Percentiles rank a stretch among this genome's conserved stretches.
These are phyloP conservation scores for Candida montana DNA, from an alignment of 805 yeast genomes.

Conservation along the genomic window DNA sequence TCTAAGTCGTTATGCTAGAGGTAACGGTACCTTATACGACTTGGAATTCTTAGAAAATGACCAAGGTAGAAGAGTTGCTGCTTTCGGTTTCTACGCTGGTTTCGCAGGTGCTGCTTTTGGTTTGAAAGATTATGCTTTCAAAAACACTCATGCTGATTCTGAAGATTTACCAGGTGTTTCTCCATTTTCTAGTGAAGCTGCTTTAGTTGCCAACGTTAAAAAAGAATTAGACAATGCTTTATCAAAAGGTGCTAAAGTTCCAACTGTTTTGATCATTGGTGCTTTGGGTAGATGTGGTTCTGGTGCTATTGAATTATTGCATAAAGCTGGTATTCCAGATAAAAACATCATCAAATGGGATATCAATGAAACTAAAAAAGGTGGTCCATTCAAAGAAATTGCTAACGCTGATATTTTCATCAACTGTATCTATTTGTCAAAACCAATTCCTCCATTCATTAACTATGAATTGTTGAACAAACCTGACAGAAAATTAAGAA, in stretches of 20 bases:
- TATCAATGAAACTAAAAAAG: constrained; percentile 91
- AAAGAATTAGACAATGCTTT: constrained; percentile 51
- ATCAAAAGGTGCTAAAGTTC: constrained; percentile 58
- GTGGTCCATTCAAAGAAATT: constrained; percentile 96
- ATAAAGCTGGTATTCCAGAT: constrained; percentile 83
- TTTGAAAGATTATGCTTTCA: constrained; percentile 89
- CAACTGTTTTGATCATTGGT: constrained; percentile 86
- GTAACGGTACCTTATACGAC: constrained; percentile 88
- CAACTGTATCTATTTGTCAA: constrained; percentile 91
- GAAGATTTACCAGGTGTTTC: constrained; percentile 73
- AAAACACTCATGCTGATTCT: constrained; percentile 63
- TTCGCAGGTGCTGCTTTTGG: constrained; percentile 99
- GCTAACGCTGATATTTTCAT: constrained; percentile 82
- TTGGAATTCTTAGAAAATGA: constrained; percentile 92
- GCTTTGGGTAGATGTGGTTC: constrained; percentile 98
- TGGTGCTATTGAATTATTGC: constrained; percentile 85
- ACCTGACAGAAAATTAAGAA: constrained; percentile 70
- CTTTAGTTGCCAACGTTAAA: constrained; percentile 67
- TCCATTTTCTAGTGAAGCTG: constrained; percentile 78
- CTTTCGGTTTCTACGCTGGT: constrained; percentile 99
- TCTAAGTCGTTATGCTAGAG: constrained; percentile 80
- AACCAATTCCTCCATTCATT: constrained; percentile 91
- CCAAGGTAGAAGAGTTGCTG: constrained; percentile 97
- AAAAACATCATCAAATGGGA: constrained; percentile 88
- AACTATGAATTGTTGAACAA: constrained; percentile 61